These are phyloP conservation scores for Albugo laibachii DNA, from an alignment of 352 stramenopile species.

Conservation along the genomic window DNA sequence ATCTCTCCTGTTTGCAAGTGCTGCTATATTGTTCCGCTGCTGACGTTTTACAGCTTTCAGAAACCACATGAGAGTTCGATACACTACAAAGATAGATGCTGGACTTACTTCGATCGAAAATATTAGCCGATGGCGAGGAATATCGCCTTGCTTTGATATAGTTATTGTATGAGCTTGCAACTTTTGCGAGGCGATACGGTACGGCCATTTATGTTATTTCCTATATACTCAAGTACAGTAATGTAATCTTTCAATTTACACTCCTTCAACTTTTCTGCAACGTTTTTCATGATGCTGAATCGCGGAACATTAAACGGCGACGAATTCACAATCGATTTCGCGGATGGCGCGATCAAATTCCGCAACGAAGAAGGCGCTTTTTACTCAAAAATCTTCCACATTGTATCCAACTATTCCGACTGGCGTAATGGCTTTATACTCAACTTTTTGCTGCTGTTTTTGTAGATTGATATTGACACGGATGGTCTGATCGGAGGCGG, in stretches of 20 bases:
- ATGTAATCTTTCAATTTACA: no score
- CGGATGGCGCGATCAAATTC: slow-evolving; percentile 75
- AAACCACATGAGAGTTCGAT: no score
- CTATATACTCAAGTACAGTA: no score
- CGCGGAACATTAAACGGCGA: slow-evolving; percentile 11
- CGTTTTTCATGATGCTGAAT: neutral
- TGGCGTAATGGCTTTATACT: neutral
- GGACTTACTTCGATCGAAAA: no score
- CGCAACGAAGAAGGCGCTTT: slow-evolving; percentile 56
- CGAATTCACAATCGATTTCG: slow-evolving; percentile 64
- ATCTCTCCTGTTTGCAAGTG: slow-evolving; percentile 32
- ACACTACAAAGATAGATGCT: no score
- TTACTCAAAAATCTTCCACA: slow-evolving; percentile 67
- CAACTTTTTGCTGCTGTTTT: neutral
- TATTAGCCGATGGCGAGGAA: no score
- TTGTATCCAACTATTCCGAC: slow-evolving; percentile 15
- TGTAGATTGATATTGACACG: slow-evolving; percentile 50
- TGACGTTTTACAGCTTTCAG: slow-evolving; percentile 39
- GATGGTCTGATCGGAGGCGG: slow-evolving; percentile 56
- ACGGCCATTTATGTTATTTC: no score
- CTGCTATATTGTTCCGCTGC: slow-evolving; percentile 59
- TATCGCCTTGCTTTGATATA: no score
- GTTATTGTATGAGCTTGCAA: no score
- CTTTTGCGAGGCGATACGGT: no score
- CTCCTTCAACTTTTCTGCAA: neutral